These are phyloP conservation scores for Arabidopsis lyrata DNA, from an alignment of 441 rosid genomes.

Conservation along the genomic window DNA sequence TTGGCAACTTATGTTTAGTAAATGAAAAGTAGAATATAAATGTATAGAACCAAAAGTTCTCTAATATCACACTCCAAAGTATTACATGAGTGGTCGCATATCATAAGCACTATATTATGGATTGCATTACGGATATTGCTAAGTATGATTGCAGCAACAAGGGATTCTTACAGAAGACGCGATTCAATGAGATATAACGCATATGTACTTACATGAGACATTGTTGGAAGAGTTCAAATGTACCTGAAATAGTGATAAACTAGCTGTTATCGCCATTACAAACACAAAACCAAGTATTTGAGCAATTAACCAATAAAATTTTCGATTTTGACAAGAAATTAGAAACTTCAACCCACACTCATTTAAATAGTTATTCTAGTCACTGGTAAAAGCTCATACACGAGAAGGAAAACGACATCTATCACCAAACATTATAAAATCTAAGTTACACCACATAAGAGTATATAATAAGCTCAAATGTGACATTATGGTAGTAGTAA, in stretches of 20 bases:
- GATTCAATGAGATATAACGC: background rate
- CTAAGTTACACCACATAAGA: constrained; percentile 1
- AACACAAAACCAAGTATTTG: constrained; percentile 12
- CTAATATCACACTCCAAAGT: constrained; percentile 6
- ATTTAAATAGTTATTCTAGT: background rate
- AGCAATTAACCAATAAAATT: background rate
- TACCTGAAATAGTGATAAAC: constrained; percentile 31
- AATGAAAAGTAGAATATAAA: background rate
- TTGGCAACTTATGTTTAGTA: background rate
- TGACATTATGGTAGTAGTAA: background rate
- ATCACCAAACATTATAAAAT: background rate
- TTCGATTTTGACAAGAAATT: background rate
- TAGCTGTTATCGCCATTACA: constrained; percentile 9
- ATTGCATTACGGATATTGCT: background rate
- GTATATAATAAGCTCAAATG: constrained; percentile 12
- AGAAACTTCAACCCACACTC: background rate
- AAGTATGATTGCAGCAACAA: background rate
- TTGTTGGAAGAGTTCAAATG: constrained; percentile 25
- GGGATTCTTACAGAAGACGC: background rate
- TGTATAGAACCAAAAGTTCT: constrained; percentile 4
- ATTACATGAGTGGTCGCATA: constrained; percentile 7
- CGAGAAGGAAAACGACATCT: background rate
- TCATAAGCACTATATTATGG: background rate
- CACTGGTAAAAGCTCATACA: constrained; percentile 7
- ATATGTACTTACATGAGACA: constrained; percentile 44